These are phyloP conservation scores for Pythium aquatile DNA, from an alignment of 352 stramenopile species.

Conservation along the genomic window DNA sequence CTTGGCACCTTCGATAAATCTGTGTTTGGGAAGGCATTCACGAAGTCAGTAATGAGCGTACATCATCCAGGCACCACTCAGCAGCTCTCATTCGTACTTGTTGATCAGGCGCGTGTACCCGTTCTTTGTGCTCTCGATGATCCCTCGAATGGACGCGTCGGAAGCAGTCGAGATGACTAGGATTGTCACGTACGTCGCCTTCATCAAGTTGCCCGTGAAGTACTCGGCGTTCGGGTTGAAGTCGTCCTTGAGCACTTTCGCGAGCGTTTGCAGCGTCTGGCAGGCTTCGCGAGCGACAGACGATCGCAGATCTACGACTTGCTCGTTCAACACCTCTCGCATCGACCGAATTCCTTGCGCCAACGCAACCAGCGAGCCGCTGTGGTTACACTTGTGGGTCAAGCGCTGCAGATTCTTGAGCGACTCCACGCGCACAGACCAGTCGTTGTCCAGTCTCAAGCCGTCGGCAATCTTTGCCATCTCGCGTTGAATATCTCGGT, in stretches of 20 bases:
- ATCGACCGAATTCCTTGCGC: conserved; percentile 47
- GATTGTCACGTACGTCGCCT: conserved; percentile 87
- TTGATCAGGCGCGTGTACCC: conserved; percentile 69
- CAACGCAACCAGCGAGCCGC: conserved; percentile 32
- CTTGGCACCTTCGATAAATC: conserved; percentile 72
- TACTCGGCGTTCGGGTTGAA: conserved; percentile 79
- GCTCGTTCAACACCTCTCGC: conserved; percentile 63
- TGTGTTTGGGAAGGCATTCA: conserved; percentile 20
- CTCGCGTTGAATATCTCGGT: conserved; percentile 64
- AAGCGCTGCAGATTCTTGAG: conserved; percentile 67
- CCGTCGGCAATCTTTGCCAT: conserved; percentile 53
- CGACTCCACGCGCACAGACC: conserved; percentile 72
- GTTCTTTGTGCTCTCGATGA: conserved; percentile 75
- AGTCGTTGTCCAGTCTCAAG: conserved; percentile 66
- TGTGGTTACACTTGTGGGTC: conserved; percentile 39
- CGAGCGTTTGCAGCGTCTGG: conserved; percentile 61
- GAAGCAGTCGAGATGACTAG: conserved; percentile 79
- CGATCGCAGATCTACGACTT: conserved; percentile 79
- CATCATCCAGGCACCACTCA: not conserved
- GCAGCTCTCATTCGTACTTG: conserved; percentile 45
- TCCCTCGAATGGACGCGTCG: conserved; percentile 62
- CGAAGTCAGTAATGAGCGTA: not conserved
- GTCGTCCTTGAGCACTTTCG: conserved; percentile 58
- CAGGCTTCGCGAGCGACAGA: conserved; percentile 77
- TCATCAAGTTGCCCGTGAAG: conserved; percentile 68